Base-by-base conservation (phyloP, 345 rosid species). In the Eucalyptus coolabah region DNA sequence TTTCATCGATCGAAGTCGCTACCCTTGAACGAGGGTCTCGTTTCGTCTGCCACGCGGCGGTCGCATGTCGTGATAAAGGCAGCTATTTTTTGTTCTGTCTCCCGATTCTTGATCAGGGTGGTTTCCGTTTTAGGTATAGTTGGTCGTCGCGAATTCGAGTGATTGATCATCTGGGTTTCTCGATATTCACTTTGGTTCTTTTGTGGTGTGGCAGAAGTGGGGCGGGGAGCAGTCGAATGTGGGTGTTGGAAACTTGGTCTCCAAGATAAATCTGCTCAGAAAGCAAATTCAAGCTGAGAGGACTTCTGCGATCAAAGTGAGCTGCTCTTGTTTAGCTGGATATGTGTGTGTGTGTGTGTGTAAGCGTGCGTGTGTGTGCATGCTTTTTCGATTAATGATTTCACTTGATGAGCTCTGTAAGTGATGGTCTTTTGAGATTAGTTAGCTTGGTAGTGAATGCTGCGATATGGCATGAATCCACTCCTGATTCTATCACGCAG, bases 251-350 rank as follows among this genome's bases (percentile, higher is more conserved):
- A 95, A 95, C 92, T 94, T 98, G 91, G 89, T 92, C n/a, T 83
- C 90, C 81, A 96, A 93, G 92, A 89, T 98, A 91, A 93, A 89
- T 94, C 96, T 94, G 93, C 98, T 98, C 88, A 94, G 92, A 90
- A 94, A 59, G 95, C 93, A 96, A 93, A 96, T 97, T 93, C 98
- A 98, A 90, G 94, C 93, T 34, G 97, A 97, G 86, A 94, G 99
- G 91, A 91, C 80, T 91, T 90, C 50, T 91, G 94, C 93, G 9
- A 44, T 97, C 60, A 93, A 95, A 92, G 99, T 97, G 93, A 94
- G 91, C 88, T 87, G 14, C 40, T 86, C 82, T 23, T 50, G 80
- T 89, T 72, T 40, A 32, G 67, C 24, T 15, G n/a, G 69, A 47
- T 23, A 28, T 40, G 1, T 69, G 6, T 45, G 53, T 50, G 24